Percentiles rank a stretch among this genome's conserved stretches.
These are phyloP conservation scores for Flagelloscypha sp. DNA, from an alignment of 768 basidiomycete genomes.

Conservation along the genomic window DNA sequence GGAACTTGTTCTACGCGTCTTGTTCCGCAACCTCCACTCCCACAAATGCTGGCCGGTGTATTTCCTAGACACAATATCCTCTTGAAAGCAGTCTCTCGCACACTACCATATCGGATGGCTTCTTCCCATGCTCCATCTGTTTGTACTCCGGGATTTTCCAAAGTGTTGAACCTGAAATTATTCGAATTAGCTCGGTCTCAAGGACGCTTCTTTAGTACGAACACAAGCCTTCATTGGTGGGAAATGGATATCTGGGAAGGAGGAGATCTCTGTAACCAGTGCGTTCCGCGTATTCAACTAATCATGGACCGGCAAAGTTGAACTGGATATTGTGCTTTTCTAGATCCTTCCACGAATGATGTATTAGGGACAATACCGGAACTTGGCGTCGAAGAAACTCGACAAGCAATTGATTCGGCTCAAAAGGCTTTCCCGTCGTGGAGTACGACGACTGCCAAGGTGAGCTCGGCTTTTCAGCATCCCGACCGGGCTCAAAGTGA, in stretches of 20 bases:
- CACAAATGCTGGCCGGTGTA: no score
- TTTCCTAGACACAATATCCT: no score
- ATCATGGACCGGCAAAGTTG: slow-evolving; percentile 2
- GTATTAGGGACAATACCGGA: slow-evolving; percentile 83
- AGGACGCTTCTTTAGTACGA: slow-evolving; percentile 68
- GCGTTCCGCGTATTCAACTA: slow-evolving; percentile 21
- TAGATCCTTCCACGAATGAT: slow-evolving; percentile 85
- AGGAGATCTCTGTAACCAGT: slow-evolving; percentile 73
- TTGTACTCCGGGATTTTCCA: no score
- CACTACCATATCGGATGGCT: no score
- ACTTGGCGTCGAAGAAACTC: slow-evolving; percentile 79
- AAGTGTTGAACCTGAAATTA: no score
- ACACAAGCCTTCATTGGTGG: slow-evolving; percentile 76
- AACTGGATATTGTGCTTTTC: background rate
- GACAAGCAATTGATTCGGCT: slow-evolving; percentile 79
- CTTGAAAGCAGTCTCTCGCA: no score
- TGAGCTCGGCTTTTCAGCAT: slow-evolving; percentile 24
- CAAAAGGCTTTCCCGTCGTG: slow-evolving; percentile 73
- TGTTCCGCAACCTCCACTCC: no score
- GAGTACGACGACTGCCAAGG: slow-evolving; percentile 84
- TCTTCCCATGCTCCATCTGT: no score
- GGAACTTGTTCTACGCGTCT: no score
- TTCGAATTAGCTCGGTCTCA: slow-evolving; percentile 74
- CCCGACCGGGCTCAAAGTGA: background rate
- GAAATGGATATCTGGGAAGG: slow-evolving; percentile 77